A percentile compares a stretch with the other conserved stretches of the same genome.
These are phyloP conservation scores for Ascoidea asiatica DNA, from an alignment of 805 yeast species.

Conservation along the genomic window DNA sequence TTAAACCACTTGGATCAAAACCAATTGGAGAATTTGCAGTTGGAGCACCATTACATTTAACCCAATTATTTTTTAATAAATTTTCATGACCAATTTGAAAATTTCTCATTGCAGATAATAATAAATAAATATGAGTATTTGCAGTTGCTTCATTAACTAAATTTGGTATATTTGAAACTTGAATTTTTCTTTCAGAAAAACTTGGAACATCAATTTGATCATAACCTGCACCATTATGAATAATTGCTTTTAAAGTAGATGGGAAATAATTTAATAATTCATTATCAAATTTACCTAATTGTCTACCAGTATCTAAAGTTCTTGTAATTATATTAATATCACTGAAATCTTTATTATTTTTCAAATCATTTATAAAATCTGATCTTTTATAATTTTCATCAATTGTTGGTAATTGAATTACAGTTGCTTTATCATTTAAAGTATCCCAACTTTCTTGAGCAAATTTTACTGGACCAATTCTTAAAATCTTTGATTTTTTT, in stretches of 20 bases:
- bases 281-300: conserved; percentile 53
- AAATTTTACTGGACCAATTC: conserved; percentile 46
- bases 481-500: conserved; percentile 42
- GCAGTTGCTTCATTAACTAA: conserved; percentile 65
- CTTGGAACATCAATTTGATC: conserved; percentile 54
- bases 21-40: conserved; percentile 55
- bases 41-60: conserved; percentile 32
- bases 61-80: conserved; percentile 52
- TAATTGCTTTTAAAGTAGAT: conserved; percentile 31
- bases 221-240: conserved; percentile 66
- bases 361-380: conserved; percentile 25
- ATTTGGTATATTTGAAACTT: conserved; percentile 53
- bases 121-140: conserved; percentile 49
- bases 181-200: conserved; percentile 37
- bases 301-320: conserved; percentile 35
- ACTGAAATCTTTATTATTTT: conserved; percentile 19
- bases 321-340: conserved; percentile 25
- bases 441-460: conserved; percentile 60
- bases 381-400: conserved; percentile 24
- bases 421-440: conserved; percentile 31
- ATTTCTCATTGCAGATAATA: conserved; percentile 53
- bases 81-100: conserved; percentile 46
- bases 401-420: conserved; percentile 24
- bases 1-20: conserved; percentile 61
- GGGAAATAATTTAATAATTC: conserved; percentile 48